phyloP scores from a whole-genome alignment of 2,329 filamentous ascomycete species.

The Cryphonectria naterciae region DNA sequence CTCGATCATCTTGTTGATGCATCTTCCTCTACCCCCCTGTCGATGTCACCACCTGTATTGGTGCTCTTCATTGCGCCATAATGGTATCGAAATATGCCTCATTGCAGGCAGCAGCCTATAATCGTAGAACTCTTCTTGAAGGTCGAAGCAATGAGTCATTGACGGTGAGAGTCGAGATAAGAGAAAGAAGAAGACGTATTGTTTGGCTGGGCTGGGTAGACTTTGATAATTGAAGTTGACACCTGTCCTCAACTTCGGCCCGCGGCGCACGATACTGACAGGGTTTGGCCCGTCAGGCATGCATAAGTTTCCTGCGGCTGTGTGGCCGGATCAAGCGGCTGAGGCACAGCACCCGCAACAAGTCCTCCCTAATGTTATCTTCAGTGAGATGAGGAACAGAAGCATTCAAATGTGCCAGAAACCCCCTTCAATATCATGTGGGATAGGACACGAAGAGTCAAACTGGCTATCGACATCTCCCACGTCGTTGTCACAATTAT shows the following conservation, averaged over 20 bases:
- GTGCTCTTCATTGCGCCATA: background rate
- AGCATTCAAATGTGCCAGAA: background rate
- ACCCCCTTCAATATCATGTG: background rate
- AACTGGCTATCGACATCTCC: background rate
- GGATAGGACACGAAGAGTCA: background rate
- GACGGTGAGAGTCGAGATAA: background rate
- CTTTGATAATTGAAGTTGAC: background rate
- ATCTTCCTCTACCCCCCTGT: too few relatives aligned
- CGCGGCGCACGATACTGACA: background rate
- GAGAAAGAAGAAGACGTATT: background rate
- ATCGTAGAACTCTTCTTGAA: background rate
- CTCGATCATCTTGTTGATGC: too few relatives aligned
- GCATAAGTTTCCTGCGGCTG: background rate
- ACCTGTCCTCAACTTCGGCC: background rate
- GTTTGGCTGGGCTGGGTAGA: background rate
- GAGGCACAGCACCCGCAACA: background rate
- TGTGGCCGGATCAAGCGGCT: background rate
- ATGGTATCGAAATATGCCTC: background rate
- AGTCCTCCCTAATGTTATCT: background rate
- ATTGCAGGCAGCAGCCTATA: background rate
- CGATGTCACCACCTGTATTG: too few relatives aligned
- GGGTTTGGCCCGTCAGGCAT: background rate
- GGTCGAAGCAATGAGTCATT: background rate
- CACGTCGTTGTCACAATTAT: background rate
- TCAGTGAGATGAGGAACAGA: background rate